A percentile compares a stretch with the other conserved stretches of the same genome.
These are phyloP conservation scores for Boletus subcaerulescens DNA, from an alignment of 768 basidiomycete species.

Conservation along the genomic window DNA sequence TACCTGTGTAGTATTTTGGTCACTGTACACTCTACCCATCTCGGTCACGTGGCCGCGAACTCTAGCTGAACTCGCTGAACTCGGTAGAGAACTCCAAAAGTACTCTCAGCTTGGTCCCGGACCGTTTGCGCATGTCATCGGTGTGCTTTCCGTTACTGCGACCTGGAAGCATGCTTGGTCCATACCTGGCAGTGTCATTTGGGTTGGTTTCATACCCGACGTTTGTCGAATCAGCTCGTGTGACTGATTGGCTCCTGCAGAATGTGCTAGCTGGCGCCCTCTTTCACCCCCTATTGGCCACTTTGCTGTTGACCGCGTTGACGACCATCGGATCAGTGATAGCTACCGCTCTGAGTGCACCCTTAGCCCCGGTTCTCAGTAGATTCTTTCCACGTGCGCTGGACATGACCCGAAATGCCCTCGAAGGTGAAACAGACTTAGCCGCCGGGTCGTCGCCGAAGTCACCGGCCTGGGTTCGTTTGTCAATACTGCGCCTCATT, in stretches of 20 bases:
- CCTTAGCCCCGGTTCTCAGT: slow-evolving; percentile 80
- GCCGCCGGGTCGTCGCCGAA: slow-evolving; percentile 35
- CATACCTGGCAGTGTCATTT: slow-evolving; percentile 88
- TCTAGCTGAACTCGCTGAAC: slow-evolving; percentile 67
- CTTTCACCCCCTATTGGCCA: slow-evolving; percentile 79
- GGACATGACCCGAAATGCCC: slow-evolving; percentile 76
- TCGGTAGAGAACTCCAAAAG: slow-evolving; percentile 71
- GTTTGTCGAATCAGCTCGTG: slow-evolving; percentile 1
- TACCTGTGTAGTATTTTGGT: slow-evolving; percentile 47
- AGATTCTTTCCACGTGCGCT: slow-evolving; percentile 81
- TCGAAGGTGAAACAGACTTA: slow-evolving; percentile 63
- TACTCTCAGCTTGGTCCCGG: slow-evolving; percentile 70
- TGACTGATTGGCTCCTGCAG: slow-evolving; percentile 38
- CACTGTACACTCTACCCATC: slow-evolving; percentile 59
- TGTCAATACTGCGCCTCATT: slow-evolving; percentile 84
- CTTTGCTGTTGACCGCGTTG: slow-evolving; percentile 75
- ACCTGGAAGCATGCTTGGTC: slow-evolving; percentile 99
- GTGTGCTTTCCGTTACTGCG: slow-evolving; percentile 78
- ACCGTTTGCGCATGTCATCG: slow-evolving; percentile 73
- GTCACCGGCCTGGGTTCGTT: slow-evolving; percentile 70
- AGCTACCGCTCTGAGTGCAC: slow-evolving; percentile 76
- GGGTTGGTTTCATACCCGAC: slow-evolving; percentile 49
- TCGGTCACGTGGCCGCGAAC: slow-evolving; percentile 75
- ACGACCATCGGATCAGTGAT: slow-evolving; percentile 85
- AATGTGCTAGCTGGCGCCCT: slow-evolving; percentile 89